A percentile compares a stretch with the other conserved stretches of the same genome.
These are phyloP conservation scores for Rhodomyrtus psidioides DNA, from an alignment of 441 rosid species.

Conservation along the genomic window DNA sequence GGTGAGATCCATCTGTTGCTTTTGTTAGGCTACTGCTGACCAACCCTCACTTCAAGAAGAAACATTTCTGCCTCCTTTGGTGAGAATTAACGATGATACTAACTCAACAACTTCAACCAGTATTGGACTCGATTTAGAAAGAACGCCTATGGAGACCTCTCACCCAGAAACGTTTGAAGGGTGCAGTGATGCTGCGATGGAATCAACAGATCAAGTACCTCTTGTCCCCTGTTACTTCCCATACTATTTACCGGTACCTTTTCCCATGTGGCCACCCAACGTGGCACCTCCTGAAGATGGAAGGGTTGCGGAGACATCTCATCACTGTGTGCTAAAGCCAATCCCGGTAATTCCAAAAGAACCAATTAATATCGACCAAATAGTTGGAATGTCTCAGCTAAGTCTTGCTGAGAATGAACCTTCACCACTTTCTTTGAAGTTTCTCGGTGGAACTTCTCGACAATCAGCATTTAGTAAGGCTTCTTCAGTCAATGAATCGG, in stretches of 20 bases:
- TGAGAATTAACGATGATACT: conserved; percentile 28
- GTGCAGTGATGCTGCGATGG: conserved; percentile 24
- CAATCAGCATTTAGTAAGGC: conserved; percentile 72
- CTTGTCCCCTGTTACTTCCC: conserved; percentile 43
- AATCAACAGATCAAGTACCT: conserved; percentile 20
- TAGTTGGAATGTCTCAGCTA: conserved; percentile 81
- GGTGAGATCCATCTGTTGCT: background rate
- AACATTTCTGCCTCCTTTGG: conserved; percentile 31
- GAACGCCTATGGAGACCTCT: conserved; percentile 37
- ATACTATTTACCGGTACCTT: conserved; percentile 45
- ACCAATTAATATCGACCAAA: conserved; percentile 65
- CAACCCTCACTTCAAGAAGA: conserved; percentile 53
- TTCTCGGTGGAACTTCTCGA: conserved; percentile 58
- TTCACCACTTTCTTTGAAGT: conserved; percentile 50
- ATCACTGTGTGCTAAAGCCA: conserved; percentile 68
- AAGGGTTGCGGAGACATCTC: conserved; percentile 21
- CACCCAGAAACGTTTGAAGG: conserved; percentile 31
- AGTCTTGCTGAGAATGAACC: conserved; percentile 54
- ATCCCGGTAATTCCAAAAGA: conserved; percentile 59
- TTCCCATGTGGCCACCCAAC: conserved; percentile 48
- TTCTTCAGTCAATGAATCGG: conserved; percentile 35
- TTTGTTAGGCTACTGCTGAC: conserved; percentile 49
- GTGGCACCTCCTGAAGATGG: conserved; percentile 22
- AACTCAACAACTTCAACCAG: conserved; percentile 44
- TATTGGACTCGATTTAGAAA: conserved; percentile 52